Evolutionary conservation across 805 yeast genomes (phyloP), one percentile per base, ranked within the genome.

Genomic region (Sungouiella blattae): DNA sequence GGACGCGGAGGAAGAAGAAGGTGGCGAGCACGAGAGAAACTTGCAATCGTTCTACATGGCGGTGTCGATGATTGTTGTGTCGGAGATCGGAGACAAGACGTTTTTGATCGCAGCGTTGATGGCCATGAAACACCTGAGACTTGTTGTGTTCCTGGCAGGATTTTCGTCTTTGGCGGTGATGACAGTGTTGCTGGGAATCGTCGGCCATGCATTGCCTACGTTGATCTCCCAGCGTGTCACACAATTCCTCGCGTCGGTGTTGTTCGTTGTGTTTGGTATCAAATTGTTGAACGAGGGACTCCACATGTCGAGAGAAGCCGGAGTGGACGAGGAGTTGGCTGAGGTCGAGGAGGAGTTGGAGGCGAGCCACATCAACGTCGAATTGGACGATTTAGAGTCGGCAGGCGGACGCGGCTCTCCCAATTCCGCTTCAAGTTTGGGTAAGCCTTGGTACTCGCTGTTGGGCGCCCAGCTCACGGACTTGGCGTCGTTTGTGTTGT

Each of bases 71-170:
- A 93, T 93, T 53, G 65, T 86, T 21, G 85, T 88, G n/a, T 85
- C 95, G 18, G 99, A 93, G 61, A 83, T 93, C 40, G 98, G 98
- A 40, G 99, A 93, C 60, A 93, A 93, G 66, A 93, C 99, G 0
- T 93, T 93, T 57, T 73, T 93, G 46, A 87, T 93, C 50, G 97
- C 98, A 23, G 98, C 97, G 2, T 71, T 93, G 46, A 89, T 93
- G 96, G 96, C 98, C 20, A 93, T 93, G 98, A 85, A 87, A 56
- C 82, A 88, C 61, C 77, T 89, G 13, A 75, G 94, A 51, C 51
- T 75, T 53, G 71, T 87, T 30, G 98, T 93, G n/a, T 91, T 93
- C 57, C 69, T 87, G 6, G 80, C 96, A 11, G 93, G 96, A 3
- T 87, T 87, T 46, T 58, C 83, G 11, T 87, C 98, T 1, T 72